These are phyloP conservation scores for Micractinium conductrix DNA, from an alignment of 139 green algal genomes.

Conservation along the genomic window DNA sequence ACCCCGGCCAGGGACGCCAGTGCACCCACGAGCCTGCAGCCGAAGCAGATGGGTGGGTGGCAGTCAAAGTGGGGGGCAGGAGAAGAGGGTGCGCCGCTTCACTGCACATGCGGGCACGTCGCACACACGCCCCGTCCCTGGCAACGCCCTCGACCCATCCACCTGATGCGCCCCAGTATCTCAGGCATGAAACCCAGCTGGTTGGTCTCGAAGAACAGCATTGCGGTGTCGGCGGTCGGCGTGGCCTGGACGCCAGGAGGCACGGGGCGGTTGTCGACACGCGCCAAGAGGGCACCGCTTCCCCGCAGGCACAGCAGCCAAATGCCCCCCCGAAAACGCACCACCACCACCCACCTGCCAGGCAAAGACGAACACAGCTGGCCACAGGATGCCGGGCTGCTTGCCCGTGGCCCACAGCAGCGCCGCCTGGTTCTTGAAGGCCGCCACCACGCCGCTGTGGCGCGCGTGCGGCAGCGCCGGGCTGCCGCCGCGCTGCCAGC, in stretches of 20 bases:
- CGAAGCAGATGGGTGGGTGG: background rate
- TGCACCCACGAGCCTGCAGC: conserved; percentile 70
- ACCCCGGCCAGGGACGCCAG: conserved; percentile 82
- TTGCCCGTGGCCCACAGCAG: conserved; percentile 63
- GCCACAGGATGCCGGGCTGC: conserved; percentile 68
- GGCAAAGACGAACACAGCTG: conserved; percentile 81
- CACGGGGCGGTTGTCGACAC: background rate
- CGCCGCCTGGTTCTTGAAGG: conserved; percentile 44
- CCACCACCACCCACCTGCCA: conserved; percentile 73
- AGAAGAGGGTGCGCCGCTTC: background rate
- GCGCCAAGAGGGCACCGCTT: background rate
- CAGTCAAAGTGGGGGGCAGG: background rate
- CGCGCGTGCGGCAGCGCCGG: background rate
- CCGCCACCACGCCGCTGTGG: conserved; percentile 3
- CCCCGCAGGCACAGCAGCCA: too few species aligned
- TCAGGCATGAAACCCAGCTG: conserved; percentile 78
- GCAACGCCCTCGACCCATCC: background rate
- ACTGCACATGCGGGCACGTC: background rate
- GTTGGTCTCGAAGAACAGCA: conserved; percentile 89
- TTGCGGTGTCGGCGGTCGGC: conserved; percentile 71
- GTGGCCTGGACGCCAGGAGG: conserved; percentile 65
- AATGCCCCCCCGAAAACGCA: too few species aligned
- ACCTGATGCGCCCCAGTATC: conserved; percentile 90
- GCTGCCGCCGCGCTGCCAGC: background rate
- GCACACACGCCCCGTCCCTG: background rate